Conservation (phyloP, 352 stramenopile species). For the Phytophthora sansomeana region DNA sequence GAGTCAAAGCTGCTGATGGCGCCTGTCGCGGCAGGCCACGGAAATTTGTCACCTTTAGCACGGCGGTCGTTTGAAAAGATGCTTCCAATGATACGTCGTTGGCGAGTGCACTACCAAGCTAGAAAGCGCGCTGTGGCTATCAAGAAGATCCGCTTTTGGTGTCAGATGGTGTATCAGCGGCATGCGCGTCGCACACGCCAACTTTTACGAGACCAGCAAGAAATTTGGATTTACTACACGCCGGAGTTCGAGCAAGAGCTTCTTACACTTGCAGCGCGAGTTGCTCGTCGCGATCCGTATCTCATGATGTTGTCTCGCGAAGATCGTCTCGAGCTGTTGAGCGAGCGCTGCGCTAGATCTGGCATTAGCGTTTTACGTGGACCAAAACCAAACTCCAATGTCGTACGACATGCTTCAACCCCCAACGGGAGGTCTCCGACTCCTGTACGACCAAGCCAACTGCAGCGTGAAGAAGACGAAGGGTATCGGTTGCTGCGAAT, state of each 20-base stretch:
- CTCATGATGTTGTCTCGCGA: conserved; percentile 58
- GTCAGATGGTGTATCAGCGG: conserved; percentile 75
- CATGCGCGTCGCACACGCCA: conserved; percentile 62
- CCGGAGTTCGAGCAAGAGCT: conserved; percentile 59
- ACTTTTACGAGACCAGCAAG: conserved; percentile 61
- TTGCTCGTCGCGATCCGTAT: conserved; percentile 67
- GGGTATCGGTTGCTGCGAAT: conserved; percentile 29
- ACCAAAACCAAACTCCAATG: conserved; percentile 45
- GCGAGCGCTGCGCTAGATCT: conserved; percentile 54
- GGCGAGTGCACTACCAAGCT: conserved; percentile 55
- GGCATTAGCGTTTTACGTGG: conserved; percentile 67
- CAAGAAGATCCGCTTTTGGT: conserved; percentile 85
- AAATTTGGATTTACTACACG: conserved; percentile 84
- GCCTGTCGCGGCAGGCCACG: conserved; percentile 38
- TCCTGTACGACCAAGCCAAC: conserved; percentile 2
- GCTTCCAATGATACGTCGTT: conserved; percentile 59
- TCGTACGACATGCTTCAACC: conserved; percentile 29
- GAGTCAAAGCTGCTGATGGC: conserved; percentile 57
- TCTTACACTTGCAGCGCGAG: conserved; percentile 58
- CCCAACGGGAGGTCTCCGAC: conserved; percentile 1
- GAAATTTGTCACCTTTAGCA: conserved; percentile 36
- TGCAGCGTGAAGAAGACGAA: conserved; percentile 33
- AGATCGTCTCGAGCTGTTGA: conserved; percentile 55
- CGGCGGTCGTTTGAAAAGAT: conserved; percentile 60
- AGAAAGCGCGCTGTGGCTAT: conserved; percentile 73